Percentiles rank a stretch among this genome's conserved stretches.
Conservation (phyloP, 2,329 filamentous ascomycete species). For the Trichoderma cornu-damae region DNA sequence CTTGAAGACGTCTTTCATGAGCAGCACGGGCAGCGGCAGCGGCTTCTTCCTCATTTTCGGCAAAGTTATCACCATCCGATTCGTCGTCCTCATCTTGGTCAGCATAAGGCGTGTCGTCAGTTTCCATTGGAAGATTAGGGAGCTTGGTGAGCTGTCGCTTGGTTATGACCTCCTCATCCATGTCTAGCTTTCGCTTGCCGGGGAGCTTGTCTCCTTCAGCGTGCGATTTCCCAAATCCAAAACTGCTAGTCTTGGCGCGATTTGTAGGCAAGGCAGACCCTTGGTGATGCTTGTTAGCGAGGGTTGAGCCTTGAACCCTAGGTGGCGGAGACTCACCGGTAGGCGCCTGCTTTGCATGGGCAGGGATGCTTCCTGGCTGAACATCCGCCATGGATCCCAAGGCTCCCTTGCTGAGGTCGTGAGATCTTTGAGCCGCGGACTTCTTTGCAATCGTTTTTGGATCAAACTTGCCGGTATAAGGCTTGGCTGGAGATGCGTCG, state of each 20-base stretch:
- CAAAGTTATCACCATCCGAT: constrained; percentile 70
- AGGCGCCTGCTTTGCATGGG: constrained; percentile 31
- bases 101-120: constrained; percentile 55
- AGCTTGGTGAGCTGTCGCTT: constrained; percentile 88
- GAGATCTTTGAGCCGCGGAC: constrained; percentile 55
- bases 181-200: constrained; percentile 69
- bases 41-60: constrained; percentile 79
- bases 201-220: constrained; percentile 61
- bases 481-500: constrained; percentile 47
- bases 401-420: constrained; percentile 45
- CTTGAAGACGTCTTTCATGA: constrained; percentile 68
- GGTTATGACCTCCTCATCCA: constrained; percentile 83
- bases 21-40: constrained; percentile 80
- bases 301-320: not conserved
- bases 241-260: constrained; percentile 71
- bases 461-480: constrained; percentile 76
- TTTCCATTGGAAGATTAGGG: constrained; percentile 66
- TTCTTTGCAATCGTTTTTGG: constrained; percentile 83
- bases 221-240: constrained; percentile 69
- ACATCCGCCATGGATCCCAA: constrained; percentile 46
- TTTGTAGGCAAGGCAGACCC: constrained; percentile 59
- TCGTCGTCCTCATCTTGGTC: constrained; percentile 65
- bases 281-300: constrained; percentile 28
- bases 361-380: constrained; percentile 34
- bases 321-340: constrained; percentile 33